Conservation (phyloP, 768 basidiomycete genomes). For the Cubamyces lactineus region DNA sequence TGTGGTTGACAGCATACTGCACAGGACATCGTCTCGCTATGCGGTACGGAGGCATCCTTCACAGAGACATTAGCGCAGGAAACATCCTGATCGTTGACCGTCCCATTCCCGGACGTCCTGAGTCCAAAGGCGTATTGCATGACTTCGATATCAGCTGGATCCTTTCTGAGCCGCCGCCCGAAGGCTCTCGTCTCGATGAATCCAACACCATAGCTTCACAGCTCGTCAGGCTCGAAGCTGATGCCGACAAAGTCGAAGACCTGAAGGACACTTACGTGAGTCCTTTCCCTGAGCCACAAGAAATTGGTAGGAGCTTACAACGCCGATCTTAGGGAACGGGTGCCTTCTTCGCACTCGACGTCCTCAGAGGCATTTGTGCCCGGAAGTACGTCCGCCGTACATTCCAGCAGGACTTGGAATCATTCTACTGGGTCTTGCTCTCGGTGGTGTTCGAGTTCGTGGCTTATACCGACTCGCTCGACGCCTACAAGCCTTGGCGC, state of each 20-base stretch:
- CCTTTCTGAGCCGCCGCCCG: background rate
- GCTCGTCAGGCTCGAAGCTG: background rate
- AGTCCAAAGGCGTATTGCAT: background rate
- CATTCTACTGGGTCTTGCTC: constrained; percentile 20
- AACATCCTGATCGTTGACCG: constrained; percentile 12
- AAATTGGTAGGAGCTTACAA: background rate
- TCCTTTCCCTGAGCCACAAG: background rate
- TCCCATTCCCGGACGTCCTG: background rate
- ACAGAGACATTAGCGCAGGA: constrained; percentile 5
- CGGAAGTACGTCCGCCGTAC: background rate
- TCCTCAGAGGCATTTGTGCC: background rate
- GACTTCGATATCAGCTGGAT: constrained; percentile 3
- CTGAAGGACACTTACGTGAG: background rate
- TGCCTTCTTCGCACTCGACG: background rate
- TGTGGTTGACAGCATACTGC: no score
- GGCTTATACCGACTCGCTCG: background rate
- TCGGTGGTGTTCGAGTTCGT: constrained; percentile 7
- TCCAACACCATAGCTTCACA: background rate
- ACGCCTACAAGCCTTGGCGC: background rate
- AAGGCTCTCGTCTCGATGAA: background rate
- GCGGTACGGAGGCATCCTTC: background rate
- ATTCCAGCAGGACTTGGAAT: constrained; percentile 16
- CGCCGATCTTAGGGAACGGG: background rate
- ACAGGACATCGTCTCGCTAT: background rate
- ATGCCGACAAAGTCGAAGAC: background rate